These are phyloP conservation scores for Penicillium canariense DNA, from an alignment of 495 filamentous ascomycete species.

Conservation along the genomic window DNA sequence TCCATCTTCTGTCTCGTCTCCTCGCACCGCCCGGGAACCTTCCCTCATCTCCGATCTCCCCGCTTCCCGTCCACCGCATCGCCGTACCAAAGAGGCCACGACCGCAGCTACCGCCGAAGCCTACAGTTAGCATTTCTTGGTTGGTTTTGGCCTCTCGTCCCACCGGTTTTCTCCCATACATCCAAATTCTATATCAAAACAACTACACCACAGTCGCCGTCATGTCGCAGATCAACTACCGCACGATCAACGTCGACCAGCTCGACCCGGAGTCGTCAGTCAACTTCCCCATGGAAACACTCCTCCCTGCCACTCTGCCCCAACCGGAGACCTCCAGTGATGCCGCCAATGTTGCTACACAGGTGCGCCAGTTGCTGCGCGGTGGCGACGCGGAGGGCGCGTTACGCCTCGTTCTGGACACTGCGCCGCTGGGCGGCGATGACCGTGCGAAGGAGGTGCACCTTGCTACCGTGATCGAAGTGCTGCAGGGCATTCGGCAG, in stretches of 20 bases:
- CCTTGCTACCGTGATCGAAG: constrained; percentile 77
- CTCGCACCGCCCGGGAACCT: constrained; percentile 2
- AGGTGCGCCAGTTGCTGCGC: constrained; percentile 81
- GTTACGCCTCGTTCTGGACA: constrained; percentile 74
- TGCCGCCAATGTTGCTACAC: constrained; percentile 66
- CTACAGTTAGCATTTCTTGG: background rate
- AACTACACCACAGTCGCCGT: constrained; percentile 17
- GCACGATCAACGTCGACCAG: constrained; percentile 90
- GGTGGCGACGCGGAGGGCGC: constrained; percentile 84
- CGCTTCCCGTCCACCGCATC: constrained; percentile 20
- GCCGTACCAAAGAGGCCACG: constrained; percentile 15
- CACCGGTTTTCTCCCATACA: background rate
- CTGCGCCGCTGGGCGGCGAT: constrained; percentile 66
- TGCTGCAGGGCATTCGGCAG: constrained; percentile 85
- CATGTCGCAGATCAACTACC: constrained; percentile 71
- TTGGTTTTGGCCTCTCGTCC: background rate
- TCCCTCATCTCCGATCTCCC: constrained; percentile 21
- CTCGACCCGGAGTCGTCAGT: constrained; percentile 80
- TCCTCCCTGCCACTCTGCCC: constrained; percentile 64
- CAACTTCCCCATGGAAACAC: constrained; percentile 82
- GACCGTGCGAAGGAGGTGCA: constrained; percentile 81
- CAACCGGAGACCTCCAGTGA: constrained; percentile 65
- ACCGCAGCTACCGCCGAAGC: constrained; percentile 4
- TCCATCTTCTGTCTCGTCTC: background rate
- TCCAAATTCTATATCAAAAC: constrained; percentile 1